phyloP scores from a whole-genome alignment of 306 rosid genomes.

The Medicago lupulina region DNA sequence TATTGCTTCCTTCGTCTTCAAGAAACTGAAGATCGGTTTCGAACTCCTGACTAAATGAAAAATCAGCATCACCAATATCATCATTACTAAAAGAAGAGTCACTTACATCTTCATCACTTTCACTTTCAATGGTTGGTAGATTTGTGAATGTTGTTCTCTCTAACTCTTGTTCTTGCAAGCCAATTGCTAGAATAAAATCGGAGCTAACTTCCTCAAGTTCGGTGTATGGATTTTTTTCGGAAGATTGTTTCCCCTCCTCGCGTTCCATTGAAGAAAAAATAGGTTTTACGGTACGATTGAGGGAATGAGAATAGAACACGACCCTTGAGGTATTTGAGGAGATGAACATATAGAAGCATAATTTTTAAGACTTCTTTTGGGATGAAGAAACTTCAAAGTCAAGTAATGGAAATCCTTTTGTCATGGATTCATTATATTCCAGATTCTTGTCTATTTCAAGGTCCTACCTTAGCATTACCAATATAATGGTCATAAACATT shows the following conservation, averaged over 20 bases:
- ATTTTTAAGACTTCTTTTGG: conserved; percentile 44
- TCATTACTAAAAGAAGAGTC: conserved; percentile 41
- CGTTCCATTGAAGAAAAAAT: conserved; percentile 57
- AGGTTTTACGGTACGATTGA: conserved; percentile 3
- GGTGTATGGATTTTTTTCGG: conserved; percentile 57
- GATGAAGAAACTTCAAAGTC: conserved; percentile 56
- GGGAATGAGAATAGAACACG: conserved; percentile 35
- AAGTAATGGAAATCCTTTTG: conserved; percentile 64
- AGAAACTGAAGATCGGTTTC: conserved; percentile 49
- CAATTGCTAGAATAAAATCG: conserved; percentile 61
- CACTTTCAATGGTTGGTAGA: conserved; percentile 65
- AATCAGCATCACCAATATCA: conserved; percentile 44
- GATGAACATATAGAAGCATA: conserved; percentile 9
- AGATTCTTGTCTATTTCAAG: conserved; percentile 54
- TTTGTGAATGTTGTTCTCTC: conserved; percentile 44
- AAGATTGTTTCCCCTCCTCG: conserved; percentile 56
- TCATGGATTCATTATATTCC: conserved; percentile 55
- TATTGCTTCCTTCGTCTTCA: conserved; percentile 49
- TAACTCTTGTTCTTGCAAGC: conserved; percentile 65
- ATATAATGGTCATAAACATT: conserved; percentile 17
- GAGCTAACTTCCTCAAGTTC: conserved; percentile 63
- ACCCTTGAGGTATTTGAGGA: conserved; percentile 45
- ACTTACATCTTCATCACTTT: conserved; percentile 39
- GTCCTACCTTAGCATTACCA: conserved; percentile 35
- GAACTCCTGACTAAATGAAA: conserved; percentile 46